A percentile compares a stretch with the other conserved stretches of the same genome.
Conservation (phyloP, 352 stramenopile species). For the Pythium chondricola region DNA sequence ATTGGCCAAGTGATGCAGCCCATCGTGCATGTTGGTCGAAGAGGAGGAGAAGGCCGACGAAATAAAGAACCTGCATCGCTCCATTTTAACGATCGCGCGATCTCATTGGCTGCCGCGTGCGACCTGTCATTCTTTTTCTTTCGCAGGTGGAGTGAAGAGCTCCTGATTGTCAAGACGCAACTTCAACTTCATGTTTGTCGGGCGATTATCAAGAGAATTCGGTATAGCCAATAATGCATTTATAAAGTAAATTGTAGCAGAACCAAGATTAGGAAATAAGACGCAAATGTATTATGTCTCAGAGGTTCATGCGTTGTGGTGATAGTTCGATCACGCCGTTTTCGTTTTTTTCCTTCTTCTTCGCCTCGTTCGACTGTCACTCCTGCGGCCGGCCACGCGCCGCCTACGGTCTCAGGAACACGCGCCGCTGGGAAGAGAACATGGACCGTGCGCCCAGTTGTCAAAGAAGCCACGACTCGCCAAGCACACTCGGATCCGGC, state of each 20-base stretch:
- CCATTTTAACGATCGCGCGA: slow-evolving; percentile 14
- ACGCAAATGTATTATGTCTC: slow-evolving; percentile 9
- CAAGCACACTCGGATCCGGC: not conserved
- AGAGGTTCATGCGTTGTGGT: not conserved
- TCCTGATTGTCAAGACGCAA: slow-evolving; percentile 24
- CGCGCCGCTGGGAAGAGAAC: too few relatives aligned
- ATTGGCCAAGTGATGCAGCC: slow-evolving; percentile 12
- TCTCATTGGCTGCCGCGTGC: slow-evolving; percentile 10
- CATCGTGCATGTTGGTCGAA: too few relatives aligned
- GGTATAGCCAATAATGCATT: too few relatives aligned
- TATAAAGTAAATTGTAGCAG: too few relatives aligned
- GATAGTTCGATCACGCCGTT: not conserved
- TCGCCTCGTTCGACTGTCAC: not conserved
- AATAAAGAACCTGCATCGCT: slow-evolving; percentile 7
- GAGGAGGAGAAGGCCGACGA: too few relatives aligned
- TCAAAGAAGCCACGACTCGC: not conserved
- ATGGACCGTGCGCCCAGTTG: not conserved
- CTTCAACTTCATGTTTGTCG: slow-evolving; percentile 33
- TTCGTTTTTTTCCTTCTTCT: slow-evolving; percentile 11
- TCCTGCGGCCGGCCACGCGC: too few relatives aligned
- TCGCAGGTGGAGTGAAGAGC: slow-evolving; percentile 6
- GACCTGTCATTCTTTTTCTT: slow-evolving; percentile 14
- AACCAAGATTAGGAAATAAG: too few relatives aligned
- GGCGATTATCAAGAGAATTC: too few relatives aligned
- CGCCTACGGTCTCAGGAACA: slow-evolving; percentile 11